A percentile compares a stretch with the other conserved stretches of the same genome.
These are phyloP conservation scores for Scytalidium sp. DNA, from an alignment of 2,329 filamentous ascomycete species.

Conservation along the genomic window DNA sequence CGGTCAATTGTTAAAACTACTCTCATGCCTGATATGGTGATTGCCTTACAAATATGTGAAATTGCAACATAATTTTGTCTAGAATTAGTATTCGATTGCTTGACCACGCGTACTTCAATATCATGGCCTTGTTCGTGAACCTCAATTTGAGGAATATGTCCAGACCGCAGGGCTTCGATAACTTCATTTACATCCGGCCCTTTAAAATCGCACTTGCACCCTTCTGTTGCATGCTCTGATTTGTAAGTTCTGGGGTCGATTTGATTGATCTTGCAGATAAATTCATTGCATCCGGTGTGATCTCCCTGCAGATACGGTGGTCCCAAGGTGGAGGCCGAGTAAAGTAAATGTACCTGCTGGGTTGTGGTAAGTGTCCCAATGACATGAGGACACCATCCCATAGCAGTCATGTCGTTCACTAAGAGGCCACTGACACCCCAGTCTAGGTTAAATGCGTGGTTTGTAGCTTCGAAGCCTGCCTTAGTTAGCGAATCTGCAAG, in stretches of 20 bases:
- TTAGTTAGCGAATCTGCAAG: constrained; percentile 6
- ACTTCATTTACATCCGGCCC: not conserved
- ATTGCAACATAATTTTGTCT: constrained; percentile 9
- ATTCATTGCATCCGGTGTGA: constrained; percentile 8
- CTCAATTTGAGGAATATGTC: constrained; percentile 9
- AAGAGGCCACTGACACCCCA: constrained; percentile 4
- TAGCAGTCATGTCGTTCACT: constrained; percentile 5
- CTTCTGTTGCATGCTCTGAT: constrained; percentile 7
- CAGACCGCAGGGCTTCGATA: constrained; percentile 1
- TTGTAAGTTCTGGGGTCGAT: too few species aligned
- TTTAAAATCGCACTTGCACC: constrained; percentile 6
- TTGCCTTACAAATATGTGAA: constrained; percentile 9
- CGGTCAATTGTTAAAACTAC: too few species aligned
- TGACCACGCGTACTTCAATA: constrained; percentile 1
- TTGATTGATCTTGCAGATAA: not conserved
- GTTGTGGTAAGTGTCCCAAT: constrained; percentile 3
- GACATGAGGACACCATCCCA: constrained; percentile 11
- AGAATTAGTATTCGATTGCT: not conserved
- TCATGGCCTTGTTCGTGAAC: constrained; percentile 1
- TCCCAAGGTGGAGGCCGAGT: constrained; percentile 10
- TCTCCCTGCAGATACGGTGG: constrained; percentile 7
- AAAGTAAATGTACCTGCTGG: constrained; percentile 5
- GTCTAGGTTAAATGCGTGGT: too few species aligned
- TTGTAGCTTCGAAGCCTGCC: too few species aligned
- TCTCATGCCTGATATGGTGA: too few species aligned